These are phyloP conservation scores for Poa pratensis DNA, from an alignment of 176 grass and related monocot genomes.

Conservation along the genomic window DNA sequence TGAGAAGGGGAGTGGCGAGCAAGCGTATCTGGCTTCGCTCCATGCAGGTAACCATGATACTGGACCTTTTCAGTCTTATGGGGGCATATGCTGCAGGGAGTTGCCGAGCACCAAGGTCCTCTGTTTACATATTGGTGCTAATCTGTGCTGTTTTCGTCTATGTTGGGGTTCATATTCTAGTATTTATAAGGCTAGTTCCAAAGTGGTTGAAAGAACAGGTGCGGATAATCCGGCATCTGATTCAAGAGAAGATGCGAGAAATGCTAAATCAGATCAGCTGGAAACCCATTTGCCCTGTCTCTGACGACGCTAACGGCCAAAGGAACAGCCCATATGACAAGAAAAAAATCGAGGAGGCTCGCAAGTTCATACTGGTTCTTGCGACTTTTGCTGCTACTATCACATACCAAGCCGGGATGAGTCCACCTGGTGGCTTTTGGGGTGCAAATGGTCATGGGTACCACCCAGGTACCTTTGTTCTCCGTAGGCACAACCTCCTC, in stretches of 20 bases:
- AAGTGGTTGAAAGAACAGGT: too few relatives aligned
- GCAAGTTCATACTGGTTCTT: slow-evolving; percentile 44
- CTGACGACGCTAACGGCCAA: neutral
- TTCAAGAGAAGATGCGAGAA: too few relatives aligned
- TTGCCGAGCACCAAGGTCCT: neutral
- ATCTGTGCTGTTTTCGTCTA: slow-evolving; percentile 14
- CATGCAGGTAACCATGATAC: slow-evolving; percentile 41
- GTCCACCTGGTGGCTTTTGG: slow-evolving; percentile 47
- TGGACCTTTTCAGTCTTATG: slow-evolving; percentile 45
- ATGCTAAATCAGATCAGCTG: too few relatives aligned
- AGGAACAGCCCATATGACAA: too few relatives aligned
- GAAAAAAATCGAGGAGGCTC: neutral
- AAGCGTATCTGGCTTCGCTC: slow-evolving; percentile 4
- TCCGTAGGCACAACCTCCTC: slow-evolving; percentile 12
- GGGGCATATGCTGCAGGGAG: slow-evolving; percentile 43
- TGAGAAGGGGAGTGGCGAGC: slow-evolving; percentile 27
- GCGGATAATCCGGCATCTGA: too few relatives aligned
- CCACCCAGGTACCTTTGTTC: slow-evolving; percentile 34
- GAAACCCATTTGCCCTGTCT: too few relatives aligned
- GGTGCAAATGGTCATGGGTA: neutral
- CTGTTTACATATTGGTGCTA: slow-evolving; percentile 33
- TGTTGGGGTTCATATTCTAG: slow-evolving; percentile 26
- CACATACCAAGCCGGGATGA: slow-evolving; percentile 34
- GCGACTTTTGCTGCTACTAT: slow-evolving; percentile 40
- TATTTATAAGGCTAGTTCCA: slow-evolving; percentile 1